Percentiles rank a stretch among this genome's conserved stretches.
Conservation (phyloP, 768 basidiomycete species). For the Amanita phalloides region DNA sequence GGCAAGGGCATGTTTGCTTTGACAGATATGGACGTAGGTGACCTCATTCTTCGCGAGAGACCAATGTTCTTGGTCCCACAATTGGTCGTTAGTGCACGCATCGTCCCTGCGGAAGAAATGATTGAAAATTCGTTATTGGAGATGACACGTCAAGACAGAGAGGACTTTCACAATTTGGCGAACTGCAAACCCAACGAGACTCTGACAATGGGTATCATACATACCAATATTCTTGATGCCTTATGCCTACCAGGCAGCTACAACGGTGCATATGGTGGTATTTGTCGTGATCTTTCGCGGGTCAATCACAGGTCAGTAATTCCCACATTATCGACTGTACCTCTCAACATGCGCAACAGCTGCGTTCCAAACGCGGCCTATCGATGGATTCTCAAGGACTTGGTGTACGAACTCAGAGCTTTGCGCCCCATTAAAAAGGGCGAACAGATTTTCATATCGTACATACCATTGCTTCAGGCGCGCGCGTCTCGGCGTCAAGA, state of each 20-base stretch:
- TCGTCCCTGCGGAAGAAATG: background rate
- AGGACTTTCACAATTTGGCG: background rate
- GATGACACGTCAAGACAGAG: background rate
- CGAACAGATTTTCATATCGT: conserved; percentile 11
- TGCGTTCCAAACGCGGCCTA: background rate
- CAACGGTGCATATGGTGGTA: background rate
- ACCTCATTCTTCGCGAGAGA: conserved; percentile 1
- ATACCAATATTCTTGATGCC: background rate
- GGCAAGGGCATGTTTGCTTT: conserved; percentile 7
- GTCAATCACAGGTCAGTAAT: background rate
- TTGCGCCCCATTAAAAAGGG: conserved; percentile 10
- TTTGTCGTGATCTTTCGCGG: background rate
- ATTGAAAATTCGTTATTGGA: background rate
- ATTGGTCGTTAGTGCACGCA: background rate
- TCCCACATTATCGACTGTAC: background rate
- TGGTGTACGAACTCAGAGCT: background rate
- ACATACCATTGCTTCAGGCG: conserved; percentile 1
- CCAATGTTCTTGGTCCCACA: background rate
- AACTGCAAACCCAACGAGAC: background rate
- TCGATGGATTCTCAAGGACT: conserved; percentile 10
- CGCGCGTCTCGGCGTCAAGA: background rate
- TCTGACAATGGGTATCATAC: background rate
- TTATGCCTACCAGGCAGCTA: background rate
- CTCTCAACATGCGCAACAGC: background rate
- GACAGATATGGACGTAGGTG: background rate